Evolutionary conservation across 352 stramenopile species (phyloP), one percentile per base, ranked within the genome.

Genomic region (Globisporangium emineosum): DNA sequence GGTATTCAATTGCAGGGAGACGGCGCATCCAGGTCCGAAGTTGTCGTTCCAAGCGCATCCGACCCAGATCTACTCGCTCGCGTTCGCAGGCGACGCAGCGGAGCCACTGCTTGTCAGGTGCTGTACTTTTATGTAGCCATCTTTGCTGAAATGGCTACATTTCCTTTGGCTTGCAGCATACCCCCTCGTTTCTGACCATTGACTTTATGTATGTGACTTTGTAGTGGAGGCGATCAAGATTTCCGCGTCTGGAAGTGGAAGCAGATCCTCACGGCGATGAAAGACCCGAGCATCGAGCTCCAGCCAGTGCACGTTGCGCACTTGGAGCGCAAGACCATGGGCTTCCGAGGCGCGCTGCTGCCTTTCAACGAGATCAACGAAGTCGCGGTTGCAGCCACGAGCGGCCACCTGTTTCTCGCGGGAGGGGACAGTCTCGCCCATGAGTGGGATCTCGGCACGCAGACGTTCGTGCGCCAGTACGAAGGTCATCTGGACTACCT

Each of bases 161-260:
- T 53, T 23, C 5, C 29, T 51, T 19, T 47, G n/a, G n/a, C n/a
- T 21, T 23, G 29, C 17, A 21, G 13, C 40, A n/a, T 25, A 6
- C 17, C 17, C 17, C 12, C 2, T 40, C 5, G 1, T 45, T 21
- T 7, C 32, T 59, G 30, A 27, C 29, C 29, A 19, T 58, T 30
- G 52, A 8, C 43, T 35, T 10, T 33, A 6, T 33, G 25, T 54
- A 5, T 19, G 8, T 56, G 7, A n/a, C n/a, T n/a, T 23, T 56
- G 13, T 37, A 92, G 83, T 63, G 83, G 81, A 43, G 81, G 81
- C n/a, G 83, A 93, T 52, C 81, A 89, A 60, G 83, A 93, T 53
- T 85, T 90, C 65, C 80, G 83, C 15, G 77, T 91, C 37, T 93
- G 83, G 83, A 75, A 67, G n/a, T 93, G 83, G 83, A 76, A 74